Conservation (phyloP, 805 yeast genomes). For the Metschnikowia cerradonensis region DNA sequence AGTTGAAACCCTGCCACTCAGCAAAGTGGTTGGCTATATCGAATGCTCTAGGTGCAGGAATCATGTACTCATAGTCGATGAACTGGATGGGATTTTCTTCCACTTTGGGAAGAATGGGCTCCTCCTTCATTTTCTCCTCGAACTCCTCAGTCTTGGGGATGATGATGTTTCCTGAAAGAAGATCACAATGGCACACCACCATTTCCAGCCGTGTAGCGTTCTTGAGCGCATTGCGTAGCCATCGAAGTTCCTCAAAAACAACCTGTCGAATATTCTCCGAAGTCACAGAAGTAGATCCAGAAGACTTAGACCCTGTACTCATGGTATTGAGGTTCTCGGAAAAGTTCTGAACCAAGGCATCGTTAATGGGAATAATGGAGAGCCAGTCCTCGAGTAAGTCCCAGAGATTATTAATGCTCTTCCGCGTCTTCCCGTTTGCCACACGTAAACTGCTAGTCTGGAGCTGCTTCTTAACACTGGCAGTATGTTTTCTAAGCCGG, state of each 20-base stretch:
- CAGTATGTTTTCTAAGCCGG: conserved; percentile 31
- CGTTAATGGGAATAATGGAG: conserved; percentile 51
- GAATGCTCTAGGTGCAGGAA: conserved; percentile 69
- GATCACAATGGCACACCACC: conserved; percentile 69
- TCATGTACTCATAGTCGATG: conserved; percentile 70
- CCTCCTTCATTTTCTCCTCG: neutral
- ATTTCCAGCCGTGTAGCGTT: conserved; percentile 42
- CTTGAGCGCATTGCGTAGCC: conserved; percentile 45
- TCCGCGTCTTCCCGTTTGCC: conserved; percentile 8
- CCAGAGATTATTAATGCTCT: conserved; percentile 50
- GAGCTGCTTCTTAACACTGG: conserved; percentile 12
- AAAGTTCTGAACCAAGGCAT: conserved; percentile 35
- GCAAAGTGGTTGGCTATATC: conserved; percentile 72
- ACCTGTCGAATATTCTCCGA: conserved; percentile 32
- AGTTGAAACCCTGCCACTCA: conserved; percentile 81
- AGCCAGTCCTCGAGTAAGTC: conserved; percentile 61
- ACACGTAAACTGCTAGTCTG: neutral
- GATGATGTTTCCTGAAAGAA: conserved; percentile 69
- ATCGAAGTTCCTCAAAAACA: conserved; percentile 47
- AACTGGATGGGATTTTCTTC: conserved; percentile 46
- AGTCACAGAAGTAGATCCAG: conserved; percentile 10
- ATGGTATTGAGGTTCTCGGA: conserved; percentile 23
- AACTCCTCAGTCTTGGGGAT: conserved; percentile 36
- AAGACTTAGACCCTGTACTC: no score
- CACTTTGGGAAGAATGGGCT: conserved; percentile 13